Percentiles rank a stretch among this genome's conserved stretches.
These are phyloP conservation scores for Trametes pubescens DNA, from an alignment of 1,284 basidiomycete species.

Conservation along the genomic window DNA sequence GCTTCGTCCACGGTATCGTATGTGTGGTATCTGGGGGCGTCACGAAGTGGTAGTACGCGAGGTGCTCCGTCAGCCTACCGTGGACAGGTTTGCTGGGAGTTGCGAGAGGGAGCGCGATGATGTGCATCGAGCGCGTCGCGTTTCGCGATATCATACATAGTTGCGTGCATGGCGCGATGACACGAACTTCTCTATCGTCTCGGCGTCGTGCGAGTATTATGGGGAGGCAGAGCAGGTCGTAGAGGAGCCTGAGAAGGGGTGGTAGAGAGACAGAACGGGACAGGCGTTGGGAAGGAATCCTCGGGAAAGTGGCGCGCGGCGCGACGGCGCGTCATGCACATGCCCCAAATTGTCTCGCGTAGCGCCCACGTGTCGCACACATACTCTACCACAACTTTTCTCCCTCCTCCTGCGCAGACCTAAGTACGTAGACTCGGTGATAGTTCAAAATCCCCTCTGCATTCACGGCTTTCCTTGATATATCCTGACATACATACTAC, in stretches of 20 bases:
- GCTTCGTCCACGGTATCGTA: constrained; percentile 44
- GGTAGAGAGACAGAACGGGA: not conserved
- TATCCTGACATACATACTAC: no score
- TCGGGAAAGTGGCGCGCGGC: constrained; percentile 20
- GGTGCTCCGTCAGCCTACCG: constrained; percentile 36
- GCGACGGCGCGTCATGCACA: constrained; percentile 28
- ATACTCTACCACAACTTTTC: constrained; percentile 5
- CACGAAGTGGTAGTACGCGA: constrained; percentile 60
- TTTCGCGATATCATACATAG: constrained; percentile 28
- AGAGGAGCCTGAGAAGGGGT: not conserved
- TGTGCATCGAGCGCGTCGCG: constrained; percentile 50
- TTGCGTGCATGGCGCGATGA: constrained; percentile 16
- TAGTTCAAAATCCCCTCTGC: no score
- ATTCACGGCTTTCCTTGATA: no score
- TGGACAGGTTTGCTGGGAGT: constrained; percentile 20
- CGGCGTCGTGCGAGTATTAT: not conserved
- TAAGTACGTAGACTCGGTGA: no score
- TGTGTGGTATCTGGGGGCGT: constrained; percentile 39
- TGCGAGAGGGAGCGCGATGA: constrained; percentile 55
- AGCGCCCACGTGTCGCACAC: constrained; percentile 21
- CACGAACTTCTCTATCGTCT: no score
- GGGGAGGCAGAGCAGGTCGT: not conserved
- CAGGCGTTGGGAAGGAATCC: not conserved
- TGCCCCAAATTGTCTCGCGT: constrained; percentile 12
- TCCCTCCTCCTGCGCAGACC: not conserved